These are phyloP conservation scores for Fusarium sororula DNA, from an alignment of 2,329 filamentous ascomycete genomes.

Conservation along the genomic window DNA sequence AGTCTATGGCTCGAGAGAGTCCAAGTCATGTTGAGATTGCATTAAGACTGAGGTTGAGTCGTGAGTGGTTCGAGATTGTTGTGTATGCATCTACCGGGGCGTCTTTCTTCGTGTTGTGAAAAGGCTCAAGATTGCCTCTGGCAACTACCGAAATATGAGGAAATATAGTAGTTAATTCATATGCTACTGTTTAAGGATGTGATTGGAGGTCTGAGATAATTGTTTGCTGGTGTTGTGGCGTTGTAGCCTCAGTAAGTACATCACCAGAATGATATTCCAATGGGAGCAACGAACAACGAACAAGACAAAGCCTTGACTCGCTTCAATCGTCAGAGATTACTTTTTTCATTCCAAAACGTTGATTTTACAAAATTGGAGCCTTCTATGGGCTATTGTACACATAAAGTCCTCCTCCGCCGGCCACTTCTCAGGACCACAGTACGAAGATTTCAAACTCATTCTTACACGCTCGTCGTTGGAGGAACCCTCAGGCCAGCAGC, in stretches of 20 bases:
- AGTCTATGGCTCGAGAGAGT: not conserved
- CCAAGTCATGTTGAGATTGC: not conserved
- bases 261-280: not conserved
- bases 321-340: not conserved
- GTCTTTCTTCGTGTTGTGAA: not conserved
- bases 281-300: not conserved
- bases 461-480: conserved; percentile 33
- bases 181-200: not conserved
- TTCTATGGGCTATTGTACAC: conserved; percentile 40
- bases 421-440: conserved; percentile 4
- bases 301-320: not conserved
- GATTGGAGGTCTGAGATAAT: not conserved
- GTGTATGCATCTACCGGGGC: conserved; percentile 42
- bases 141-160: not conserved
- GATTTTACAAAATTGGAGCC: conserved; percentile 36
- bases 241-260: not conserved
- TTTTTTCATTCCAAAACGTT: conserved; percentile 18
- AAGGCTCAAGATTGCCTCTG: not conserved
- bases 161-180: not conserved
- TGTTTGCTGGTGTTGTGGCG: not conserved
- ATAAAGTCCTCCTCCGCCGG: conserved; percentile 18
- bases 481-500: conserved; percentile 43
- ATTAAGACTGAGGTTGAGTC: not conserved
- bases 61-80: conserved; percentile 9
- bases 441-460: not conserved